Evolutionary conservation across 257 asterid species (phyloP), one percentile per base, ranked within the genome.

Genomic region (Nicotiana paniculata): DNA sequence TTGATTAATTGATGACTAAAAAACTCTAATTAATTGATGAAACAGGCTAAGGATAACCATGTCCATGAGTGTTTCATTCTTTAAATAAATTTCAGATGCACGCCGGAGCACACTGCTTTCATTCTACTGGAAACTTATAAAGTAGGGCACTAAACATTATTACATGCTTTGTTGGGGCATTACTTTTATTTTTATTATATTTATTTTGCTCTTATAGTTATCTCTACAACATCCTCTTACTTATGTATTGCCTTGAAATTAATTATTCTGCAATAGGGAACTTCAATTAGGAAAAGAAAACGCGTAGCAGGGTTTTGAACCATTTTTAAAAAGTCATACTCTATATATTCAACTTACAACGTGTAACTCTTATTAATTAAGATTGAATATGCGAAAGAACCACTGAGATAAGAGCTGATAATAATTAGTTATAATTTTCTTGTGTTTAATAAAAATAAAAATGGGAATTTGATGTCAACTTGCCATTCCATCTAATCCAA

Each of bases 41-140:
- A 77, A 24, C 81, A 61, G 33, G 66, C 61, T 77, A 37, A 55
- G 75, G 77, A 70, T 72, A 18, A 35, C 28, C 28, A 67, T 35
- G 24, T 21, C 24, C 24, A 21, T 66, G 18, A 30, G 74, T 62
- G 13, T 17, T 12, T 28, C 4, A 64, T 65, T 65, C 74, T 6
- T 65, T 65, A 65, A 30, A 24, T 65, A 65, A 30, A 24, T 3
- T 72, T 72, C 21, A 21, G 59, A 74, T 74, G 79, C 63, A 74
- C 39, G 24, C 15, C 63, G 7, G 16, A 48, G 63, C 79, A 74
- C 79, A 24, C 51, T 74, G 46, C 79, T 48, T 48, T 74, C 16
- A 26, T 74, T 37, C 46, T 74, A 74, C 79, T 74, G 79, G 79
- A 74, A 74, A 74, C 79, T 26, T 74, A 74, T 74, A 74, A 74